Percentiles rank a stretch among this genome's conserved stretches.
Conservation (phyloP, 495 filamentous ascomycete genomes). For the Penicillium pancosmium region DNA sequence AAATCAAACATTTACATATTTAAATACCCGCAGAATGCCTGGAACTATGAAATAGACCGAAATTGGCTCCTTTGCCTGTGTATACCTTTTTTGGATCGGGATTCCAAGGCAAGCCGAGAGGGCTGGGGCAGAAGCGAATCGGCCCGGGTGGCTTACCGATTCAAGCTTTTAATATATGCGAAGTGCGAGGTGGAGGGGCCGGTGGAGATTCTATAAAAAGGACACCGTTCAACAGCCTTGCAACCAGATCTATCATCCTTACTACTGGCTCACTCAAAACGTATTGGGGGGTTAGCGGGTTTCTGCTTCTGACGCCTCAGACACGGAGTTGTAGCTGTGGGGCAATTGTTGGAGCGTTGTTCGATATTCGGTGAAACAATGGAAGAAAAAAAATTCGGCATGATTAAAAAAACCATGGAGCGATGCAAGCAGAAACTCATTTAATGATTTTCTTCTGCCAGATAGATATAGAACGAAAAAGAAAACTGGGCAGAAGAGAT, state of each 20-base stretch:
- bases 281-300: not conserved
- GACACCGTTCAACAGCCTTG: not conserved
- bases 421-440: too few species aligned
- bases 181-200: not conserved
- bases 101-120: not conserved
- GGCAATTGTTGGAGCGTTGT: not conserved
- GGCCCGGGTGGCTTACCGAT: not conserved
- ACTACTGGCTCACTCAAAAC: not conserved
- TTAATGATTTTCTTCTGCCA: too few species aligned
- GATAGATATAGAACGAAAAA: not conserved
- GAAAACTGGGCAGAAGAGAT: not conserved
- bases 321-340: not conserved
- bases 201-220: slow-evolving; percentile 3
- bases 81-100: not conserved
- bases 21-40: not conserved
- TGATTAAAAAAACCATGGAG: not conserved
- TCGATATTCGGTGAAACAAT: slow-evolving; percentile 2
- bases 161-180: slow-evolving; percentile 5
- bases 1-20: not conserved
- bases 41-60: too few species aligned
- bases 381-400: not conserved
- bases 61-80: too few species aligned
- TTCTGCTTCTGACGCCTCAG: slow-evolving; percentile 5
- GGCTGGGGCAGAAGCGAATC: not conserved
- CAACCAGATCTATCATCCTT: not conserved